Evolutionary conservation across 768 basidiomycete genomes (phyloP).

Genomic region (Calocera cornea): DNA sequence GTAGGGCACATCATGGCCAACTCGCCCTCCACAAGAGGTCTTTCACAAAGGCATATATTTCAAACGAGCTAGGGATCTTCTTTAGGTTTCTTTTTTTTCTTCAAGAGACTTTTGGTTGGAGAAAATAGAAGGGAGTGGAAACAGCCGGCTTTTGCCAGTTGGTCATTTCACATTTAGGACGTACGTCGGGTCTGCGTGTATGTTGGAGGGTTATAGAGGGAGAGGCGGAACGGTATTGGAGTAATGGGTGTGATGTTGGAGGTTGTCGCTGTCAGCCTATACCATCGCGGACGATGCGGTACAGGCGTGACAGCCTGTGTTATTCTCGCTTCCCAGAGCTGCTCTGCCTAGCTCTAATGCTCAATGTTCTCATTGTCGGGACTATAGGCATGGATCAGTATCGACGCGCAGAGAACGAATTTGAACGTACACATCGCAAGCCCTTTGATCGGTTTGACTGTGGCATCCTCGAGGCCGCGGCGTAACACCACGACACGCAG

Average conservation of each 20-base stretch:
- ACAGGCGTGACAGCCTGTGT: slow-evolving; percentile 1
- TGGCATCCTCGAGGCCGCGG: slow-evolving; percentile 40
- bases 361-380: slow-evolving; percentile 31
- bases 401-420: not conserved
- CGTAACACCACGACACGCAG: slow-evolving; percentile 44
- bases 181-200: not conserved
- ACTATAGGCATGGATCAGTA: slow-evolving; percentile 23
- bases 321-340: not conserved
- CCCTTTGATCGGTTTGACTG: slow-evolving; percentile 52
- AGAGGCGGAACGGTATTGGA: not conserved
- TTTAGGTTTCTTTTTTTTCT: no score
- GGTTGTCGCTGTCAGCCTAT: slow-evolving; percentile 3
- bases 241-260: not conserved
- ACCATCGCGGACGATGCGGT: not conserved
- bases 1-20: no score
- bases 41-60: no score
- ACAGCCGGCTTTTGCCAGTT: no score
- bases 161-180: no score
- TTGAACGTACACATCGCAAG: slow-evolving; percentile 53
- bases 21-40: no score
- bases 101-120: no score
- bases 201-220: not conserved
- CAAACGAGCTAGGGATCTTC: no score
- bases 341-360: slow-evolving; percentile 11
- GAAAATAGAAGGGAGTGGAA: no score